Conservation (phyloP, 73 alveolate genomes). For the Tetrahymena elliotti region DNA sequence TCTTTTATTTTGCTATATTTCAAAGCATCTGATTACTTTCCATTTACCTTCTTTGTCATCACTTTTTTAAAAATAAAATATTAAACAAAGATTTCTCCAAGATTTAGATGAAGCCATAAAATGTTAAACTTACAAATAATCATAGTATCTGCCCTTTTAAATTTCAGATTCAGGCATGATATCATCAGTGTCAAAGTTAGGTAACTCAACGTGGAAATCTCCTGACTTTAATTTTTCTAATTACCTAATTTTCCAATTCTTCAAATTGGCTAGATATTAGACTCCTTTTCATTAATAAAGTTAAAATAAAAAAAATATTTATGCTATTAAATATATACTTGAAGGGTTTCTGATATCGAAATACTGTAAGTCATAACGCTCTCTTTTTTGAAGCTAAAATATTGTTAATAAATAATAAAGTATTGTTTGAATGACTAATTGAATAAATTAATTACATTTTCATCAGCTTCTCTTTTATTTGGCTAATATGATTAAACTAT, state of each 20-base stretch:
- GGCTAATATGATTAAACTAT: background rate
- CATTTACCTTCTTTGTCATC: background rate
- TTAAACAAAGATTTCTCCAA: too few relatives aligned
- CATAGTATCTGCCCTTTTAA: background rate
- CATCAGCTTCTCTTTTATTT: background rate
- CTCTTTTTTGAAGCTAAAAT: background rate
- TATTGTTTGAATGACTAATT: background rate
- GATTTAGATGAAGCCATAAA: background rate
- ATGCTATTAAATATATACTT: background rate
- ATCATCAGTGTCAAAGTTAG: background rate
- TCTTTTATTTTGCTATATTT: background rate
- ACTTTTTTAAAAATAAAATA: background rate
- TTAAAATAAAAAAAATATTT: background rate
- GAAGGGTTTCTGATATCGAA: background rate
- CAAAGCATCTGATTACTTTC: background rate
- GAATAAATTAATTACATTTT: background rate
- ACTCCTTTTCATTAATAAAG: background rate
- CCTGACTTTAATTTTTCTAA: background rate
- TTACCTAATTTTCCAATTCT: background rate
- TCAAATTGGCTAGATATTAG: background rate
- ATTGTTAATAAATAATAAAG: background rate
- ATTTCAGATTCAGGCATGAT: background rate
- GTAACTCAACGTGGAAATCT: background rate
- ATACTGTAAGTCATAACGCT: background rate
- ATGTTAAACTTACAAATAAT: background rate